Evolutionary conservation across 495 filamentous ascomycete genomes (phyloP).

Genomic region (Xylaria grammica): DNA sequence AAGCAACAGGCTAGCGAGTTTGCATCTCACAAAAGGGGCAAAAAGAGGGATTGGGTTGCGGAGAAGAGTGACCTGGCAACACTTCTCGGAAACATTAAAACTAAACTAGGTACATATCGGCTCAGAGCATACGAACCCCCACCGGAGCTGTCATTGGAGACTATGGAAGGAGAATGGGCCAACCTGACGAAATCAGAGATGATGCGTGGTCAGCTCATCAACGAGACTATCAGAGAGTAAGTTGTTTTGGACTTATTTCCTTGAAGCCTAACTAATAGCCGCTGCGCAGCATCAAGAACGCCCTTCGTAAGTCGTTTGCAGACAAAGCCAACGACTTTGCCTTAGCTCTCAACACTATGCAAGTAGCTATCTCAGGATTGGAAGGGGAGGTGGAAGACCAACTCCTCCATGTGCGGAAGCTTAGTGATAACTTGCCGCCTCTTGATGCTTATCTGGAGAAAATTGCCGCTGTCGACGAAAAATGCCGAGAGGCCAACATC

Average conservation of each 20-base stretch:
- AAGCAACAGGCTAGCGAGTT: constrained; percentile 86
- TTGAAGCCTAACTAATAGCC: constrained; percentile 20
- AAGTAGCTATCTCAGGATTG: constrained; percentile 88
- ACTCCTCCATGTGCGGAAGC: constrained; percentile 76
- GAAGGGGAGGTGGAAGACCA: constrained; percentile 97
- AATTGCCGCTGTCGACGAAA: constrained; percentile 79
- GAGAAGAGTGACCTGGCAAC: constrained; percentile 96
- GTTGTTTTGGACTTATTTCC: constrained; percentile 27
- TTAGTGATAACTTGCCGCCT: constrained; percentile 81
- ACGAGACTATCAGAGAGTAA: constrained; percentile 94
- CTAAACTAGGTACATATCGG: constrained; percentile 93
- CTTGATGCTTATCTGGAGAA: constrained; percentile 85
- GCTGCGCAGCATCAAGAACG: constrained; percentile 81
- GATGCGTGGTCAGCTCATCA: constrained; percentile 86
- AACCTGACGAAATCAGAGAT: constrained; percentile 80
- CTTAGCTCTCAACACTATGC: constrained; percentile 88
- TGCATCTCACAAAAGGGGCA: constrained; percentile 80
- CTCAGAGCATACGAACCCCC: constrained; percentile 91
- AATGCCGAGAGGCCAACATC: constrained; percentile 95
- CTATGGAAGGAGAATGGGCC: constrained; percentile 82
- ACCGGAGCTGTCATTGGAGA: constrained; percentile 74
- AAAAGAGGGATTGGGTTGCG: constrained; percentile 93
- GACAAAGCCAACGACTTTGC: constrained; percentile 98
- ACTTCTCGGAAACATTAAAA: constrained; percentile 97
- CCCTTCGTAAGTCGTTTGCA: constrained; percentile 87